phyloP scores from a whole-genome alignment of 129 eudicot species.

The Centrapalus pauciflorus region DNA sequence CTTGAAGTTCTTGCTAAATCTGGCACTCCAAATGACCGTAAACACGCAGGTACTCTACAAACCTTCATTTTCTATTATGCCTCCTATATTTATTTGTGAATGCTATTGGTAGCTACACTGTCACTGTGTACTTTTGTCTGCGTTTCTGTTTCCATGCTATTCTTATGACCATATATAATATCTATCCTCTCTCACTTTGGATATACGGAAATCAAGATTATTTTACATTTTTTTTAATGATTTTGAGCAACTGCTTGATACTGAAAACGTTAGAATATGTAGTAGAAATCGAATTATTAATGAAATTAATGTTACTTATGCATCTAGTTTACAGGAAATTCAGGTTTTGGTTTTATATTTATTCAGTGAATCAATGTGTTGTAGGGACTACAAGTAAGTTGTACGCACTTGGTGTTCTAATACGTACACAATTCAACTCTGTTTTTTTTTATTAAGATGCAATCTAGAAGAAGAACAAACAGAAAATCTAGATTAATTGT shows the following conservation, averaged over 20 bases:
- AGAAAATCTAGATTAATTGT: not conserved
- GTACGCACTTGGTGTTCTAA: too few species aligned
- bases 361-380: too few species aligned
- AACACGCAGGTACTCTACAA: constrained; percentile 42
- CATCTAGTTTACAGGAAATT: too few species aligned
- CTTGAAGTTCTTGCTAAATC: constrained; percentile 77
- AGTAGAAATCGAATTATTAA: not conserved
- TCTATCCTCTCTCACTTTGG: not conserved
- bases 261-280: not conserved
- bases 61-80: not conserved
- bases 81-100: not conserved
- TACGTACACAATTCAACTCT: too few species aligned
- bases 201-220: not conserved
- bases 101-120: not conserved
- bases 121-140: not conserved
- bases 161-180: not conserved
- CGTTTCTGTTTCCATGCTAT: not conserved
- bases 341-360: too few species aligned
- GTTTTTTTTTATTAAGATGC: not conserved
- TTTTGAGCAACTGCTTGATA: not conserved
- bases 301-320: not conserved
- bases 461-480: not conserved
- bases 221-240: too few species aligned
- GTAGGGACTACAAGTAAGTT: too few species aligned
- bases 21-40: constrained; percentile 57